Evolutionary conservation across 2,329 filamentous ascomycete genomes (phyloP), one percentile per base, ranked within the genome.

Genomic region (Daldinia eschscholtzii): DNA sequence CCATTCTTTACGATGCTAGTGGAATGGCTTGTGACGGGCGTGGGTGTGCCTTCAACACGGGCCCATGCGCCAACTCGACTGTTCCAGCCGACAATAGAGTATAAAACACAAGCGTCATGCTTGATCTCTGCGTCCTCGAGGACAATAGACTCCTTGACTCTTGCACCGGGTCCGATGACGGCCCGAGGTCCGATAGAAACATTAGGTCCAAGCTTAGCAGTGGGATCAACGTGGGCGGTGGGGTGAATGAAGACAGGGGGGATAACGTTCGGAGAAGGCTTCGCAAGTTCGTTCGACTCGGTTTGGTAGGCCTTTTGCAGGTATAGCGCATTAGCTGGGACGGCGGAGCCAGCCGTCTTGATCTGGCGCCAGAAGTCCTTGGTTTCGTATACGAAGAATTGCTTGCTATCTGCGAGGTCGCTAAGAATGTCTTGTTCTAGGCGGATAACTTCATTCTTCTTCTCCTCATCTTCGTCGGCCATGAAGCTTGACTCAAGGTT

Each of bases 341-440:
- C 94, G 57, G 96, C 96, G 5, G 95, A 98, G 67, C 96, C 96
- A 67, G 96, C 96, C 1, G 96, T 98, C 88, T 99, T 99, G 88
- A 99, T 98, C 86, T 99, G 96, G 76, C 96, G 93, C 96, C 96
- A 99, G 82, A 99, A 99, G 81, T 98, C 96, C 84, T 97, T 97
- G 73, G 95, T 98, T 85, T 99, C 96, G 81, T 97, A 92, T 35
- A 98, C 96, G 82, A 94, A 98, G 86, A 99, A 99, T 81, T 96
- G 93, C 83, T 97, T 96, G 88, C 89, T 97, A 82, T 98, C 96
- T 69, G 96, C 95, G 77, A 98, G 90, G 78, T 98, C 95, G 58
- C 94, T 92, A 67, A 99, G 88, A 59, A 98, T 97, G 79, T 99
- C 96, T 83, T 98, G 96, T 84, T 99, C 96, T 64, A 99, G 88